These are phyloP conservation scores for Mikania micrantha DNA, from an alignment of 129 eudicot genomes.

Conservation along the genomic window DNA sequence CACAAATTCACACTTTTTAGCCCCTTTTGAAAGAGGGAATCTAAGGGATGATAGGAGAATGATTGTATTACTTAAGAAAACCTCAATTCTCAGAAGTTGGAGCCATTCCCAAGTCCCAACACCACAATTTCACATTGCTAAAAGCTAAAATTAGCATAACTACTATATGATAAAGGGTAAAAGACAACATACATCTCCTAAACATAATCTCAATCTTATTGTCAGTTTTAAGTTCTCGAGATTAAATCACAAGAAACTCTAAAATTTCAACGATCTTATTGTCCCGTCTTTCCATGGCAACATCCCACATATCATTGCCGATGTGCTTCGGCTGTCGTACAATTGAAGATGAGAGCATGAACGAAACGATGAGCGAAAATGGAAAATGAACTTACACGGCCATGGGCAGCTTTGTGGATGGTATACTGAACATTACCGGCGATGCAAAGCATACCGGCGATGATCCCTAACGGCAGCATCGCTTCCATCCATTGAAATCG, in stretches of 20 bases:
- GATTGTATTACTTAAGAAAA: too few species aligned
- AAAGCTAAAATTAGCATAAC: too few species aligned
- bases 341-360: not conserved
- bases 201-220: not conserved
- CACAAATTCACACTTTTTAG: too few species aligned
- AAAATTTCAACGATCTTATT: slow-evolving; percentile 55
- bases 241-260: slow-evolving; percentile 8
- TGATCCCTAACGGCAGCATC: slow-evolving; percentile 78
- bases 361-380: too few species aligned
- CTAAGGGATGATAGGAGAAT: too few species aligned
- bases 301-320: slow-evolving; percentile 96
- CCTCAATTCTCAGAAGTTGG: too few species aligned
- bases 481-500: slow-evolving; percentile 78
- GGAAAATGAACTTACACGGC: slow-evolving; percentile 43
- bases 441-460: slow-evolving; percentile 94
- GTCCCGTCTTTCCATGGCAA: slow-evolving; percentile 93
- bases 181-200: too few species aligned
- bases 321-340: slow-evolving; percentile 82
- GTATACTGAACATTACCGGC: slow-evolving; percentile 85
- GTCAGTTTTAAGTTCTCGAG: not conserved
- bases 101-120: too few species aligned
- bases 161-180: too few species aligned
- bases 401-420: slow-evolving; percentile 97
- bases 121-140: too few species aligned
- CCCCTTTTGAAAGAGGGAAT: too few species aligned